Evolutionary conservation across 2,329 filamentous ascomycete genomes (phyloP).

Genomic region (Rugonectria rugulosa): DNA sequence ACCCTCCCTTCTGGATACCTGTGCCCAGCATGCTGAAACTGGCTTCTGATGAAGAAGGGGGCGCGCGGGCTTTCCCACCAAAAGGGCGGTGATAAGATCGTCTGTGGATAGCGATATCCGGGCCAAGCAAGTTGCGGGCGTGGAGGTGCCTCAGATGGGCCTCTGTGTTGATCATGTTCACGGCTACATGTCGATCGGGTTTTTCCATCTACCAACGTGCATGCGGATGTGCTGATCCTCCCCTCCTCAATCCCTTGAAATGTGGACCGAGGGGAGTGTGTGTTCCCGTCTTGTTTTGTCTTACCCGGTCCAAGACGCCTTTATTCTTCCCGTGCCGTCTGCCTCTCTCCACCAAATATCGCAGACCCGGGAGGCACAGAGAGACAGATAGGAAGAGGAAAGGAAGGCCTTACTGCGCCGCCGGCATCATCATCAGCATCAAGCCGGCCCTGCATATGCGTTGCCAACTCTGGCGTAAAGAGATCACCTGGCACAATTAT

Average conservation of each 20-base stretch:
- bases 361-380: too few species aligned
- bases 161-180: not conserved
- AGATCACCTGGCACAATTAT: not conserved
- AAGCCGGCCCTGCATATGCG: not conserved
- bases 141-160: constrained; percentile 1
- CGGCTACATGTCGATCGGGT: constrained; percentile 11
- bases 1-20: too few species aligned
- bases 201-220: not conserved
- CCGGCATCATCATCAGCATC: not conserved
- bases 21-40: constrained; percentile 6
- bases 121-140: not conserved
- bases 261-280: not conserved
- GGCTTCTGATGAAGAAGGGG: not conserved
- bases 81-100: not conserved
- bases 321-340: too few species aligned
- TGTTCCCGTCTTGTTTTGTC: not conserved
- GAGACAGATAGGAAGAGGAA: too few species aligned
- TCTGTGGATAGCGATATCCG: not conserved
- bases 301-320: too few species aligned
- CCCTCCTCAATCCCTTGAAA: too few species aligned
- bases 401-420: too few species aligned
- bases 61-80: too few species aligned
- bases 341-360: too few species aligned
- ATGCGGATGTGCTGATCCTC: constrained; percentile 9
- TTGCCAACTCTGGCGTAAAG: not conserved